phyloP scores from a whole-genome alignment of 768 basidiomycete species.

The Agrocybe pediades region DNA sequence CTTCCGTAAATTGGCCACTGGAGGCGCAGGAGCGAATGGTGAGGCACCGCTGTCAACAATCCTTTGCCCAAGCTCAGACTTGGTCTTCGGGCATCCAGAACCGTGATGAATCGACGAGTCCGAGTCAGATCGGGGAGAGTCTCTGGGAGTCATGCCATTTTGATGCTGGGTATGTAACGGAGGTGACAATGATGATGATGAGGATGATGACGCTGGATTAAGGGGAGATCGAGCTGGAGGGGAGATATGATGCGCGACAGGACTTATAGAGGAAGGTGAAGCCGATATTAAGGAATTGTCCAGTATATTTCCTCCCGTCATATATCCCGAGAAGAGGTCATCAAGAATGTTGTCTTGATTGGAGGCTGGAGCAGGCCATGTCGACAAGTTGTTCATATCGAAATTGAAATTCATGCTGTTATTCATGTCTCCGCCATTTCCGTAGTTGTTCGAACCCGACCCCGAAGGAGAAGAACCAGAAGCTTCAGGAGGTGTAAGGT shows the following conservation, averaged over 20 bases:
- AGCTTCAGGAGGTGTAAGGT: slow-evolving; percentile 27
- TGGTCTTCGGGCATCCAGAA: slow-evolving; percentile 54
- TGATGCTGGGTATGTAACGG: slow-evolving; percentile 21
- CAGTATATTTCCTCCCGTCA: slow-evolving; percentile 26
- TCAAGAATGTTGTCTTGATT: slow-evolving; percentile 44
- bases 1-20: slow-evolving; percentile 39
- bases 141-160: slow-evolving; percentile 35
- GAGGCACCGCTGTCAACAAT: slow-evolving; percentile 63
- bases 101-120: slow-evolving; percentile 21
- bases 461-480: slow-evolving; percentile 16
- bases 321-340: slow-evolving; percentile 45
- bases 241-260: slow-evolving; percentile 50
- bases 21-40: slow-evolving; percentile 43
- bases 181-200: slow-evolving; percentile 38
- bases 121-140: slow-evolving; percentile 25
- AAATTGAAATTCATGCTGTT: slow-evolving; percentile 41
- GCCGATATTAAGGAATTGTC: slow-evolving; percentile 32
- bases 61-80: slow-evolving; percentile 44
- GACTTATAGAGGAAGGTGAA: slow-evolving; percentile 50
- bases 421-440: not conserved
- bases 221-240: slow-evolving; percentile 20
- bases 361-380: slow-evolving; percentile 41
- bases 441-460: slow-evolving; percentile 11
- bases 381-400: slow-evolving; percentile 45
- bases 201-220: slow-evolving; percentile 30